Evolutionary conservation across 768 basidiomycete genomes (phyloP).

Genomic region (Polyporus arcularius): DNA sequence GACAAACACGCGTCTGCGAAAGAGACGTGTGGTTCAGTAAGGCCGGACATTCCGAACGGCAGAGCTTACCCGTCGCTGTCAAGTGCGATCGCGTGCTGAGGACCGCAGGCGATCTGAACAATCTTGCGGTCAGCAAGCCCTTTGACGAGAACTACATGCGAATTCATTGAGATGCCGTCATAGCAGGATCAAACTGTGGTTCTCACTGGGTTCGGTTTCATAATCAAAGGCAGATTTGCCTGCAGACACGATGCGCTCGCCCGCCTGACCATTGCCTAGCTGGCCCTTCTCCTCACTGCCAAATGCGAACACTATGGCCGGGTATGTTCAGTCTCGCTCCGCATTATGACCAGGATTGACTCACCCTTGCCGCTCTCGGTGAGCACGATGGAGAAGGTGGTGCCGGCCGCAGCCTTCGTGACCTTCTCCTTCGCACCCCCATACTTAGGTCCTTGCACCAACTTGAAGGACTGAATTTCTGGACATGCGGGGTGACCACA

Average conservation of each 20-base stretch:
- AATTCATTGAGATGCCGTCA: neutral
- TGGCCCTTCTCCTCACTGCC: conserved; percentile 94
- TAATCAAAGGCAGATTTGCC: conserved; percentile 85
- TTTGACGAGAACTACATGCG: conserved; percentile 62
- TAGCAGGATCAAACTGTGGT: neutral
- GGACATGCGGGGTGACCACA: conserved; percentile 70
- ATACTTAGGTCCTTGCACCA: conserved; percentile 53
- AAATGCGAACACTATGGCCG: conserved; percentile 71
- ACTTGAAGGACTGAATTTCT: conserved; percentile 68
- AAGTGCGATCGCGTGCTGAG: conserved; percentile 84
- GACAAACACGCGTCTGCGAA: conserved; percentile 66
- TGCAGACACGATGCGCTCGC: conserved; percentile 86
- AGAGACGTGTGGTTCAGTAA: conserved; percentile 1
- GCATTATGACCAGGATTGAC: conserved; percentile 17
- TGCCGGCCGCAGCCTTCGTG: conserved; percentile 76
- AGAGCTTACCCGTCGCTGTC: conserved; percentile 67
- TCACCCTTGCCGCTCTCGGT: conserved; percentile 80
- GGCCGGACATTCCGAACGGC: neutral
- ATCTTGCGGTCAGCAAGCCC: conserved; percentile 79
- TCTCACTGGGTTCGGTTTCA: conserved; percentile 65
- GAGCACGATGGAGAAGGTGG: conserved; percentile 82
- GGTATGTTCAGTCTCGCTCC: neutral
- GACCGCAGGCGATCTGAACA: conserved; percentile 79
- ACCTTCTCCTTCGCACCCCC: conserved; percentile 65
- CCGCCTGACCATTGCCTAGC: conserved; percentile 88